Base-by-base conservation (phyloP, 192 early-diverging fungal species). In the Podila epigama region DNA sequence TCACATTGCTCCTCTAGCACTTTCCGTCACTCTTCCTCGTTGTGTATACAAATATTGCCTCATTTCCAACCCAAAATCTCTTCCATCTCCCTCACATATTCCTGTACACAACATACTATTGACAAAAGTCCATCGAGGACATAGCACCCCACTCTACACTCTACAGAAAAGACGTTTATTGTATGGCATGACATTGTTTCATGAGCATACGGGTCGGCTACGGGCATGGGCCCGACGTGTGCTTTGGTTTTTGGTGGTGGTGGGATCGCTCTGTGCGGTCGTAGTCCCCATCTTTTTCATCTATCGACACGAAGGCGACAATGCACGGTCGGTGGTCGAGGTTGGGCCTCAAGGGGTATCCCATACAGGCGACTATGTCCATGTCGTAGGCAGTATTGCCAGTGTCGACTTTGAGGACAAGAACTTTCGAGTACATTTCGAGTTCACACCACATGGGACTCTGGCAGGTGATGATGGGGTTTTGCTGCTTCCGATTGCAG, bases 361-460 rank as follows among this genome's bases (percentile, higher is more conserved):
- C 0, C 64, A 75, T 20, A 75, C 72, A 11, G 72, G 72, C 1
- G 72, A 75, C 36, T 81, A 69, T 39, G 71, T 81, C 22, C 70
- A 75, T 39, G 80, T 81, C 13, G 59, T 75, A 0, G 72, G 72
- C 6, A 69, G 77, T 33, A 68, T 84, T 11, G 50, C 79, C 51
- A 70, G 75, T 59, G 80, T 84, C n/a, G 70, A 81, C 35, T 84
- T 84, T 58, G 66, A 79, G 15, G 81, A 70, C 25, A 84, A 84
- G 68, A 78, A 63, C 56, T 84, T 80, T 53, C 61, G 72, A 6
- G 59, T 84, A 1, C 81, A 84, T 55, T 82, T 84, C 35, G 56
- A 82, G 28, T 68, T 84, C 22, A 75, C 79, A 27, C 83, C 83
- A 10, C 79, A 82, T 59, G 80, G 80, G 22, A 78, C 78, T 2